Base-by-base conservation (phyloP, 768 basidiomycete genomes). In the Termitomyces sp. region DNA sequence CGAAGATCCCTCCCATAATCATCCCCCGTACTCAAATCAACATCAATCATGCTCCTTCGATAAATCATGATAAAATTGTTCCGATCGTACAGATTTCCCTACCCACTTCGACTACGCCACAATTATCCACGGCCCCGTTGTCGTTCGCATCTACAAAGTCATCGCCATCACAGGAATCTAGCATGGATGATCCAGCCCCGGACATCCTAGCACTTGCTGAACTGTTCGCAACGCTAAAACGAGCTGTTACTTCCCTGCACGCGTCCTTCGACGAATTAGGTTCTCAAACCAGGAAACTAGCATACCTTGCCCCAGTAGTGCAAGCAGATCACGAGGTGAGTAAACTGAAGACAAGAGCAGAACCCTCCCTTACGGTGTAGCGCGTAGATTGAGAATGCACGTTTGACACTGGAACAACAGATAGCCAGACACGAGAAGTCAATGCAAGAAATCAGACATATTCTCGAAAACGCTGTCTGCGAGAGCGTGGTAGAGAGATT, bases 211-310 rank as follows among this genome's bases (percentile, higher is more conserved):
- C 76, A 4, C 71, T 84, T 33, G 77, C 77, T 8, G 77, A 80
- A n/a, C 65, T 84, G 15, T 75, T 84, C 20, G 64, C 71, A 11
- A 74, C 77, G 22, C 81, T 85, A 77, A 81, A 80, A 59, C 66
- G 70, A 18, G 78, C 81, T 5, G 65, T 85, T 5, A 60, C 65
- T 1, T 67, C 71, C 0, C 72, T 86, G 57, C 73, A 78, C 2
- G 65, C 68, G 13, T 79, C 81, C 1, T 79, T 85, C 65, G 80
- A 80, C 42, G 70, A 67, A 1, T 71, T 87, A 6, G 80, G 75
- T 7, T 69, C 70, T n/a, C 83, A 85, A 61, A 78, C 79, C 0
- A 74, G 76, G 49, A 75, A 72, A 42, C 71, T 85, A 50, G 76
- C 79, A 1, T 70, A 74, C 9, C 65, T 84, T 35, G 76, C 77